Evolutionary conservation across 2,329 filamentous ascomycete species (phyloP).

Genomic region (Paecilomyces sp.): DNA sequence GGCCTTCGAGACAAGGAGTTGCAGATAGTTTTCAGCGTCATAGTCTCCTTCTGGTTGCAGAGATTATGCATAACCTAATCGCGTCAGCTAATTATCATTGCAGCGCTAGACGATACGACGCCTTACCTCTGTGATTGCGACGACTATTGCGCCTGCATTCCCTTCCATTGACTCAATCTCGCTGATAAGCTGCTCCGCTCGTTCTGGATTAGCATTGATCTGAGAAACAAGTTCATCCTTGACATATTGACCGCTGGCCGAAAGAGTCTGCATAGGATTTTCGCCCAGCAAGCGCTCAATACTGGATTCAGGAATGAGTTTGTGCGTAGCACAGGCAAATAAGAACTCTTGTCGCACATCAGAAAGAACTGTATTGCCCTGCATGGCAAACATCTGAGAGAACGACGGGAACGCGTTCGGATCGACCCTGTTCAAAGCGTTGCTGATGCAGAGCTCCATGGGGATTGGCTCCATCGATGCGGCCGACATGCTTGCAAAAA

Average conservation of each 20-base stretch:
- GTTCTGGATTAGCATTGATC: slow-evolving; percentile 68
- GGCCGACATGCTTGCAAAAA: slow-evolving; percentile 52
- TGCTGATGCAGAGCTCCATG: slow-evolving; percentile 58
- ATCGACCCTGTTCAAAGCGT: slow-evolving; percentile 58
- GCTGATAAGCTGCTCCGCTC: slow-evolving; percentile 66
- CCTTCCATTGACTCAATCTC: slow-evolving; percentile 87
- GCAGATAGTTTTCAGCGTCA: slow-evolving; percentile 56
- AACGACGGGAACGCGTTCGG: slow-evolving; percentile 57
- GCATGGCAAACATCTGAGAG: slow-evolving; percentile 57
- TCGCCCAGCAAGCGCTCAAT: slow-evolving; percentile 78
- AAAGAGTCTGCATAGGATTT: slow-evolving; percentile 71
- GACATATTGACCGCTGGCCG: slow-evolving; percentile 64
- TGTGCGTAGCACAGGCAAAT: slow-evolving; percentile 82
- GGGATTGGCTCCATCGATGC: slow-evolving; percentile 54
- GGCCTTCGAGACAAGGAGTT: slow-evolving; percentile 50
- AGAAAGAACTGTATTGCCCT: slow-evolving; percentile 51
- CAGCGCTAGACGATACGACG: not conserved
- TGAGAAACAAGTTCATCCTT: slow-evolving; percentile 74
- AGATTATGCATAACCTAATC: slow-evolving; percentile 46
- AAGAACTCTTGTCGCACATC: slow-evolving; percentile 76
- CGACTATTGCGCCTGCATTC: slow-evolving; percentile 78
- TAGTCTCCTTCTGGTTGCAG: slow-evolving; percentile 54
- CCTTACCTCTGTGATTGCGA: slow-evolving; percentile 64
- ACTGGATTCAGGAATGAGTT: slow-evolving; percentile 68
- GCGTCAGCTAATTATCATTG: slow-evolving; percentile 3